These are phyloP conservation scores for Calonectria naviculata DNA, from an alignment of 2,329 filamentous ascomycete species.

Conservation along the genomic window DNA sequence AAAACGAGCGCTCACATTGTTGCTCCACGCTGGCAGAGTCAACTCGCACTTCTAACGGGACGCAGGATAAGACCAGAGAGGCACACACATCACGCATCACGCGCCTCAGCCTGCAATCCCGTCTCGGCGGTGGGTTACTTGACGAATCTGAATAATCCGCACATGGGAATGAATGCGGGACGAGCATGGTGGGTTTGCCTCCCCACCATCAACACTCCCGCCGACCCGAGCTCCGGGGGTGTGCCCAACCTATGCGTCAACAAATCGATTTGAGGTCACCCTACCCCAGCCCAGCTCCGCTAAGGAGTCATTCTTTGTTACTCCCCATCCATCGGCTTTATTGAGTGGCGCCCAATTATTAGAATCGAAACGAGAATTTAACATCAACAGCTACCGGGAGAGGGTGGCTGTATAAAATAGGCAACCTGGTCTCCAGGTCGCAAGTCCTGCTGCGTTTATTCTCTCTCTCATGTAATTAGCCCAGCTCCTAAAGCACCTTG, in stretches of 20 bases:
- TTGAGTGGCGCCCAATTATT: neutral
- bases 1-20: neutral
- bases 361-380: neutral
- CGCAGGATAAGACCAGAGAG: neutral
- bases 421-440: neutral
- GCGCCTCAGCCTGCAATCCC: neutral
- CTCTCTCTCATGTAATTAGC: neutral
- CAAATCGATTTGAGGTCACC: neutral
- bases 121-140: neutral
- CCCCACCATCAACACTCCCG: constrained; percentile 18
- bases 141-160: constrained; percentile 11
- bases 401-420: neutral
- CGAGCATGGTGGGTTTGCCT: neutral
- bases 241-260: neutral
- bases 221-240: constrained; percentile 2
- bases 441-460: neutral
- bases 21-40: neutral
- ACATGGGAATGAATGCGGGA: neutral
- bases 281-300: neutral
- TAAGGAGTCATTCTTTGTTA: neutral
- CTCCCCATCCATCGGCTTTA: neutral
- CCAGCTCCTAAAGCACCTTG: neutral
- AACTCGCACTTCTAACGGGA: neutral
- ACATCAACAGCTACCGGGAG: neutral
- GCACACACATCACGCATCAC: constrained; percentile 10